Evolutionary conservation across 225 moss, liverwort and hornwort genomes (phyloP).

Genomic region (Pseudisothecium myosuroides): DNA sequence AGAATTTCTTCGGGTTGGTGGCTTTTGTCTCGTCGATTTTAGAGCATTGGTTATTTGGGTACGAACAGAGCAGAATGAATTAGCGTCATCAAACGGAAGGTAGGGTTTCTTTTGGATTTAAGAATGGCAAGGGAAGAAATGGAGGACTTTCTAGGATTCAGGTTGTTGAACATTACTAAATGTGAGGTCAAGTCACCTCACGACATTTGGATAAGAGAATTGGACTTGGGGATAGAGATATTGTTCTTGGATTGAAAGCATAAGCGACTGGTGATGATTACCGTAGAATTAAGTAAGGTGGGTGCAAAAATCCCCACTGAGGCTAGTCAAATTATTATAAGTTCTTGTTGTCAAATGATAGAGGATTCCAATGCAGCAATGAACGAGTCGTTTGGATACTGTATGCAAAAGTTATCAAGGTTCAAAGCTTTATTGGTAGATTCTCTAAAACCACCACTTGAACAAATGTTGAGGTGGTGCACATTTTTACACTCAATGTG

Average conservation of each 20-base stretch:
- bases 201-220: not conserved
- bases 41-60: not conserved
- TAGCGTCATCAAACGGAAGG: not conserved
- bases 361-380: not conserved
- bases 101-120: not conserved
- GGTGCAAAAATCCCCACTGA: not conserved
- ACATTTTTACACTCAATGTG: not conserved
- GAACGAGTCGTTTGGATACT: not conserved
- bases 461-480: not conserved
- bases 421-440: not conserved
- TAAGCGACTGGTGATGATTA: not conserved
- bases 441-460: not conserved
- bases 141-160: not conserved
- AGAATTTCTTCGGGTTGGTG: not conserved
- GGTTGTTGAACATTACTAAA: not conserved
- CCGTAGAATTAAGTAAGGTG: not conserved
- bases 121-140: not conserved
- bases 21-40: not conserved
- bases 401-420: not conserved
- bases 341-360: not conserved
- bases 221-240: not conserved
- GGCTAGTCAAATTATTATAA: not conserved
- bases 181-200: not conserved
- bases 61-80: not conserved
- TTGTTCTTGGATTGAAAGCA: not conserved